These are phyloP conservation scores for Silybum marianum DNA, from an alignment of 129 eudicot species.

Conservation along the genomic window DNA sequence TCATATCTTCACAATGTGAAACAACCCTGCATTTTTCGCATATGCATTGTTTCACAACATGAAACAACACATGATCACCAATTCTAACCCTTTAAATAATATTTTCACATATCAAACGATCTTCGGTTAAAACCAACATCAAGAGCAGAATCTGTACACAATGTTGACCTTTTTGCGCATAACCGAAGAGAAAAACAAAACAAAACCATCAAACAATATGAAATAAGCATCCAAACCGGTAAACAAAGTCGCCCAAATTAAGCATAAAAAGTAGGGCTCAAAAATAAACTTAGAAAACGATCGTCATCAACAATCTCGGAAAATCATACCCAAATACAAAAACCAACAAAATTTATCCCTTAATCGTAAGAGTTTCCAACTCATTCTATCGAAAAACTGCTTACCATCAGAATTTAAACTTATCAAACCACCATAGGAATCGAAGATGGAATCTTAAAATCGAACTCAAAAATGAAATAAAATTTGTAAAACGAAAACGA, in stretches of 20 bases:
- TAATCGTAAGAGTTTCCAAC: background rate
- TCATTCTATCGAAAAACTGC: background rate
- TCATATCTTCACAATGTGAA: too few species aligned
- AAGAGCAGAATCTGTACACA: background rate
- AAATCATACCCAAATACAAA: background rate
- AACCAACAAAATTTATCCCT: background rate
- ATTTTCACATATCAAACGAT: background rate
- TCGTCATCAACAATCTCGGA: background rate
- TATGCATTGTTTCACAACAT: background rate
- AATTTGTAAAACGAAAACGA: background rate
- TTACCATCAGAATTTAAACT: background rate
- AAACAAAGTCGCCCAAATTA: background rate
- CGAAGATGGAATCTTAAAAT: background rate
- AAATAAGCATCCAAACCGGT: background rate
- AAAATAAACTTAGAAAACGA: background rate
- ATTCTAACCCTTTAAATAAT: background rate
- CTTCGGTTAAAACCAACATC: background rate
- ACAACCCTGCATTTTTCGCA: background rate
- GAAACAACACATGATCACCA: background rate
- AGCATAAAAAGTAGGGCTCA: background rate
- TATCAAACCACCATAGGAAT: background rate
- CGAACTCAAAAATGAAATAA: background rate
- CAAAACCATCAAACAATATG: background rate
- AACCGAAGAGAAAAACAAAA: background rate
- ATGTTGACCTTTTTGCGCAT: background rate